Evolutionary conservation across 768 basidiomycete species (phyloP).

Genomic region (Trametes coccinea): DNA sequence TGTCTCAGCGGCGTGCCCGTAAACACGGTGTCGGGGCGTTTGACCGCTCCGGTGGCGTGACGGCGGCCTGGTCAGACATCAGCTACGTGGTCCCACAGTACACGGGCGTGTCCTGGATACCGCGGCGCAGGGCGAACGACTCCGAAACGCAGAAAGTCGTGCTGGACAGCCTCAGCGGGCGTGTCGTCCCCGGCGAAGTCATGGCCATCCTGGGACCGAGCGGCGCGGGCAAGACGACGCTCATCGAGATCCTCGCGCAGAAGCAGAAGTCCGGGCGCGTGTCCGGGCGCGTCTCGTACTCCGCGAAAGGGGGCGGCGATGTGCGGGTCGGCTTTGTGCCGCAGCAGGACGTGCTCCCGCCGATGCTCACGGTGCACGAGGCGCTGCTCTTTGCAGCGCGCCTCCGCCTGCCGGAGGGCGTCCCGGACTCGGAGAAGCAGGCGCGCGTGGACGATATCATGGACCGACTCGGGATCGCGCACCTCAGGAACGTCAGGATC

Average conservation of each 20-base stretch:
- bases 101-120: slow-evolving; percentile 12
- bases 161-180: slow-evolving; percentile 68
- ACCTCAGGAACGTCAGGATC: slow-evolving; percentile 71
- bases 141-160: slow-evolving; percentile 55
- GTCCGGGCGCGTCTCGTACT: slow-evolving; percentile 65
- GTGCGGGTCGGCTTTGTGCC: slow-evolving; percentile 84
- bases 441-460: slow-evolving; percentile 70
- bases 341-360: slow-evolving; percentile 81
- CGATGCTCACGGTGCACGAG: slow-evolving; percentile 56
- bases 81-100: slow-evolving; percentile 57
- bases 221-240: slow-evolving; percentile 90
- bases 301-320: slow-evolving; percentile 30
- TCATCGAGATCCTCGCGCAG: slow-evolving; percentile 88
- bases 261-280: slow-evolving; percentile 74
- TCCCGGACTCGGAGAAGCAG: slow-evolving; percentile 60
- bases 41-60: slow-evolving; percentile 50
- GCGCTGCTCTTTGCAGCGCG: slow-evolving; percentile 81
- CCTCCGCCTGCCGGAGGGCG: slow-evolving; percentile 76
- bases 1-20: slow-evolving; percentile 63
- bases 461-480: slow-evolving; percentile 73
- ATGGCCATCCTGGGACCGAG: slow-evolving; percentile 93
- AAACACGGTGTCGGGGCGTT: slow-evolving; percentile 35
- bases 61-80: slow-evolving; percentile 67
- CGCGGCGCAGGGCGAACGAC: slow-evolving; percentile 13
- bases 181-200: slow-evolving; percentile 77